These are phyloP conservation scores for Microcos paniculata DNA, from an alignment of 345 rosid species.

Conservation along the genomic window DNA sequence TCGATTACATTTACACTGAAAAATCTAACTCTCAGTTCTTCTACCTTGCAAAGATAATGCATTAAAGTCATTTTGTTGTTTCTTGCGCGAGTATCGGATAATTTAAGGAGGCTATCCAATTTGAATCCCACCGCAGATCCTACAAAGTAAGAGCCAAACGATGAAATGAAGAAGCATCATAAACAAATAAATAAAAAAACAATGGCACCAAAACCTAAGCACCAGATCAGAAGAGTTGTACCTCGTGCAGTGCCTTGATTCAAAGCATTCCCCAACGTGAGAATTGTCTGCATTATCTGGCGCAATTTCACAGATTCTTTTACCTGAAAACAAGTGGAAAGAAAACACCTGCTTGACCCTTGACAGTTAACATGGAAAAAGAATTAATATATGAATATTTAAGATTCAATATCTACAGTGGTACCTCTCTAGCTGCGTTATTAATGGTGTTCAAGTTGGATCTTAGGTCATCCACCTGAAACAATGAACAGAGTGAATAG, in stretches of 20 bases:
- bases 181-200: neutral
- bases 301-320: constrained; percentile 90
- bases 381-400: constrained; percentile 12
- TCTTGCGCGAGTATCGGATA: constrained; percentile 95
- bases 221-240: constrained; percentile 25
- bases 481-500: constrained; percentile 11
- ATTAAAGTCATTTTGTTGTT: constrained; percentile 94
- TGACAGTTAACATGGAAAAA: constrained; percentile 24
- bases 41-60: constrained; percentile 98
- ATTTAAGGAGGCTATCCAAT: constrained; percentile 93
- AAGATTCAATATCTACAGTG: neutral
- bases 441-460: constrained; percentile 64
- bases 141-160: constrained; percentile 28
- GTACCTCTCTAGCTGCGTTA: constrained; percentile 79
- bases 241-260: constrained; percentile 99
- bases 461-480: constrained; percentile 81
- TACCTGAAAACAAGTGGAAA: constrained; percentile 49
- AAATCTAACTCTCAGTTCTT: constrained; percentile 16
- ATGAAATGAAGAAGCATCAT: neutral
- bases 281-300: constrained; percentile 97
- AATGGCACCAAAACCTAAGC: neutral
- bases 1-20: neutral
- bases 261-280: constrained; percentile 94
- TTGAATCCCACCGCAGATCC: constrained; percentile 98
- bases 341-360: constrained; percentile 26